These are phyloP conservation scores for Bassia scoparia DNA, from an alignment of 148 eudicot species.

Conservation along the genomic window DNA sequence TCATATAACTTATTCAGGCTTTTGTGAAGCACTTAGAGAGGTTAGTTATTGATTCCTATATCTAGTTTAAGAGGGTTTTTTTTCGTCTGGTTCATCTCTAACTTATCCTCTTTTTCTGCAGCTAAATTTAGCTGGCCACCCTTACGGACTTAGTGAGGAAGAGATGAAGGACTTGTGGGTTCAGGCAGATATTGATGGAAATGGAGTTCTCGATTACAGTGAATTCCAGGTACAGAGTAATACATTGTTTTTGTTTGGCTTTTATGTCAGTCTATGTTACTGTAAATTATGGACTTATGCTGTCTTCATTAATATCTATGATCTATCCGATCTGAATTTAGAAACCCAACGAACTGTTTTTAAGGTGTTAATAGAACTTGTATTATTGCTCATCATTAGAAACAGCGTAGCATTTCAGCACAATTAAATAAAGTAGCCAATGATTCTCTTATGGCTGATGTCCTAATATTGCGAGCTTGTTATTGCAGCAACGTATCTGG, in stretches of 20 bases:
- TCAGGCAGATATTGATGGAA: conserved; percentile 88
- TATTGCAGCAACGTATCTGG: conserved; percentile 78
- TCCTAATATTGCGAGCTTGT: conserved; percentile 8
- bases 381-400: background rate
- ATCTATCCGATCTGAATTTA: background rate
- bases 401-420: background rate
- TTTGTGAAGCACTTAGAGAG: conserved; percentile 77
- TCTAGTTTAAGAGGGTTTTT: background rate
- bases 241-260: no score
- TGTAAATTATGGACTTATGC: background rate
- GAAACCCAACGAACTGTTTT: background rate
- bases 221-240: conserved; percentile 96
- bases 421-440: background rate
- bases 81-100: background rate
- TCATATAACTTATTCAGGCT: conserved; percentile 63
- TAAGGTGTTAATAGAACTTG: background rate
- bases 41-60: conserved; percentile 31
- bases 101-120: conserved; percentile 32
- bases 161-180: conserved; percentile 88
- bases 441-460: background rate
- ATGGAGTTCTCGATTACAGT: conserved; percentile 71
- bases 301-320: background rate
- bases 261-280: no score
- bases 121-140: conserved; percentile 75
- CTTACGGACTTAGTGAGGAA: conserved; percentile 64